A percentile compares a stretch with the other conserved stretches of the same genome.
These are phyloP conservation scores for Gonapodya prolifera DNA, from an alignment of 192 early-diverging fungal genomes.

Conservation along the genomic window DNA sequence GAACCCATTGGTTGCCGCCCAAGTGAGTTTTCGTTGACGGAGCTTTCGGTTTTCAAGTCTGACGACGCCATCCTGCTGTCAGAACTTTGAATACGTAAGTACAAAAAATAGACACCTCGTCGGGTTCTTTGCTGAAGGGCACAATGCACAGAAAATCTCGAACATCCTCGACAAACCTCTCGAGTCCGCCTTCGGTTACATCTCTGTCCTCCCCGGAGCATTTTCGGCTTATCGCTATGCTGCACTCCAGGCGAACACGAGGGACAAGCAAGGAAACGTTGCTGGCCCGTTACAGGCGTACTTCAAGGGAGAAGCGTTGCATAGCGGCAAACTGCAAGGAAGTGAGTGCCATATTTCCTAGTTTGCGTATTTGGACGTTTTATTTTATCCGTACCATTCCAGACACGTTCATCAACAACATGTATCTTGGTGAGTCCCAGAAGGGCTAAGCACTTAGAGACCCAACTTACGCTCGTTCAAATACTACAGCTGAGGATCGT, in stretches of 20 bases:
- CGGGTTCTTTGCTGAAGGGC: not conserved
- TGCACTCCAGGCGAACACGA: constrained; percentile 34
- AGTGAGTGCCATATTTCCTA: too few relatives aligned
- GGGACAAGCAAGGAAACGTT: constrained; percentile 32
- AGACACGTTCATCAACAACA: too few relatives aligned
- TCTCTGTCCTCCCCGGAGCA: too few relatives aligned
- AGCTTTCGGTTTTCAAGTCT: too few relatives aligned
- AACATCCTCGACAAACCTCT: constrained; percentile 73
- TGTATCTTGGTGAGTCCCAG: constrained; percentile 24
- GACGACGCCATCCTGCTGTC: too few relatives aligned
- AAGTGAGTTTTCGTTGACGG: too few relatives aligned
- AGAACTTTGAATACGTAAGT: constrained; percentile 78
- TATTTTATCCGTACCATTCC: constrained; percentile 51
- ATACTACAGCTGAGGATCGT: constrained; percentile 47
- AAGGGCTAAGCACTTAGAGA: constrained; percentile 7
- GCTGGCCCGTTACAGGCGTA: constrained; percentile 54
- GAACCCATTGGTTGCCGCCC: constrained; percentile 63
- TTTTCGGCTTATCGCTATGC: constrained; percentile 68
- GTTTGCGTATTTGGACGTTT: constrained; percentile 24
- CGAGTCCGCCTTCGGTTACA: constrained; percentile 86
- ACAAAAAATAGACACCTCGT: constrained; percentile 16
- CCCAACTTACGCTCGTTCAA: not conserved
- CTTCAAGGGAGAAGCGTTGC: constrained; percentile 59
- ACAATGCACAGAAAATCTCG: constrained; percentile 11
- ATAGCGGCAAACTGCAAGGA: too few relatives aligned